A percentile compares a stretch with the other conserved stretches of the same genome.
Evolutionary conservation across 352 stramenopile species (phyloP).

Genomic region (Phytophthora multivora): DNA sequence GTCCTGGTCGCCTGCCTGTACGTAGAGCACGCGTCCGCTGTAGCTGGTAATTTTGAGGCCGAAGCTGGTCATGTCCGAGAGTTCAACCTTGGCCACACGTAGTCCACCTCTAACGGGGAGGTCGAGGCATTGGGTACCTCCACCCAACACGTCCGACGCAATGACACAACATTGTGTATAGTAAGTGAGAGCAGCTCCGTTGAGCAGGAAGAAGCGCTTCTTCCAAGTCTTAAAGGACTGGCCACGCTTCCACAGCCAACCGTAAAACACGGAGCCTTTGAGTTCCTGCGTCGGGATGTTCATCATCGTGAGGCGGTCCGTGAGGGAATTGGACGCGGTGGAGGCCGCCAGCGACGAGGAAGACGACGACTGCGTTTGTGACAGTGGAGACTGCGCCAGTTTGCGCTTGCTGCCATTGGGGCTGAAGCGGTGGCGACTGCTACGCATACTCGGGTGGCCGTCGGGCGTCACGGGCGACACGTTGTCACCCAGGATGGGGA

Average conservation of each 20-base stretch:
- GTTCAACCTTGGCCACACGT: slow-evolving; percentile 47
- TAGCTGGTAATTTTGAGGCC: slow-evolving; percentile 66
- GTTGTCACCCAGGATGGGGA: slow-evolving; percentile 39
- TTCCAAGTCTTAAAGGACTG: slow-evolving; percentile 83
- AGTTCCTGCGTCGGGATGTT: slow-evolving; percentile 69
- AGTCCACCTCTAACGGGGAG: slow-evolving; percentile 59
- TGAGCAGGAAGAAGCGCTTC: slow-evolving; percentile 77
- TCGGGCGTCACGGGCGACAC: slow-evolving; percentile 31
- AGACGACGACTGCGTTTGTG: slow-evolving; percentile 35
- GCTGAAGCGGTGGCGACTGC: slow-evolving; percentile 19
- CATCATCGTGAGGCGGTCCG: slow-evolving; percentile 65
- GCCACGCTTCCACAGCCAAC: slow-evolving; percentile 80
- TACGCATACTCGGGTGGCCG: slow-evolving; percentile 32
- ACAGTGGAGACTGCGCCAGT: slow-evolving; percentile 28
- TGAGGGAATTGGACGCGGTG: slow-evolving; percentile 38
- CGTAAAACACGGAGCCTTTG: slow-evolving; percentile 64
- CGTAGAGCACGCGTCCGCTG: slow-evolving; percentile 58
- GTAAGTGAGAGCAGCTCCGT: slow-evolving; percentile 71
- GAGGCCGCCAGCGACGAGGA: slow-evolving; percentile 17
- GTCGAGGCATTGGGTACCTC: slow-evolving; percentile 61
- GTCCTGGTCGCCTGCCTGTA: slow-evolving; percentile 58
- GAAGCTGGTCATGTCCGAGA: slow-evolving; percentile 58
- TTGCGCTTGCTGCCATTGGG: slow-evolving; percentile 29
- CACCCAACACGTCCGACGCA: slow-evolving; percentile 52
- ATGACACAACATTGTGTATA: slow-evolving; percentile 78